Evolutionary conservation across 805 yeast genomes (phyloP).

Genomic region (Schwanniomyces vanrijiae): DNA sequence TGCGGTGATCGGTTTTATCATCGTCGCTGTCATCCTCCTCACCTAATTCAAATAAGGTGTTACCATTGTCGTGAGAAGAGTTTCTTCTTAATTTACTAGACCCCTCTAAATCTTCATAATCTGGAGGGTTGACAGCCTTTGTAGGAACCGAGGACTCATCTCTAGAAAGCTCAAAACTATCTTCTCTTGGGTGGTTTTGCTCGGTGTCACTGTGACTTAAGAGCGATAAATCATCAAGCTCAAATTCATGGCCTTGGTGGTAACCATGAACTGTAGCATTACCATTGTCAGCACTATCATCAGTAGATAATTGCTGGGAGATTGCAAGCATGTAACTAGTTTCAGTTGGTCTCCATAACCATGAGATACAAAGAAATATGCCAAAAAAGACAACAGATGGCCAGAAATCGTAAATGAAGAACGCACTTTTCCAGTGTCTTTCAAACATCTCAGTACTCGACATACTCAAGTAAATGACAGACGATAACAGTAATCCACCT

Average conservation of each 20-base stretch:
- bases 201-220: conserved; percentile 49
- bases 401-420: conserved; percentile 91
- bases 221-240: conserved; percentile 56
- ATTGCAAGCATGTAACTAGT: conserved; percentile 94
- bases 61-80: conserved; percentile 14
- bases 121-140: conserved; percentile 5
- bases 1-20: conserved; percentile 22
- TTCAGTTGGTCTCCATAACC: conserved; percentile 97
- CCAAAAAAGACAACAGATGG: conserved; percentile 84
- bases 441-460: conserved; percentile 76
- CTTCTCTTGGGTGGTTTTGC: conserved; percentile 16
- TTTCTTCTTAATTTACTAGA: conserved; percentile 7
- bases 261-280: conserved; percentile 19
- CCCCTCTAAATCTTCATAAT: conserved; percentile 10
- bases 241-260: conserved; percentile 54
- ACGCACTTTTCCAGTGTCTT: conserved; percentile 87
- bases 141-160: conserved; percentile 8
- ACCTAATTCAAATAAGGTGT: conserved; percentile 43
- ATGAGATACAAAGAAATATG: conserved; percentile 79
- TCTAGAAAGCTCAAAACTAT: conserved; percentile 39
- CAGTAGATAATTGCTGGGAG: conserved; percentile 87
- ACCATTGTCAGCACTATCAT: conserved; percentile 56
- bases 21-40: conserved; percentile 36
- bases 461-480: conserved; percentile 71
- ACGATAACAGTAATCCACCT: conserved; percentile 67